Evolutionary conservation across 164 flowering plant genomes (phyloP).

Genomic region (Sedum album): DNA sequence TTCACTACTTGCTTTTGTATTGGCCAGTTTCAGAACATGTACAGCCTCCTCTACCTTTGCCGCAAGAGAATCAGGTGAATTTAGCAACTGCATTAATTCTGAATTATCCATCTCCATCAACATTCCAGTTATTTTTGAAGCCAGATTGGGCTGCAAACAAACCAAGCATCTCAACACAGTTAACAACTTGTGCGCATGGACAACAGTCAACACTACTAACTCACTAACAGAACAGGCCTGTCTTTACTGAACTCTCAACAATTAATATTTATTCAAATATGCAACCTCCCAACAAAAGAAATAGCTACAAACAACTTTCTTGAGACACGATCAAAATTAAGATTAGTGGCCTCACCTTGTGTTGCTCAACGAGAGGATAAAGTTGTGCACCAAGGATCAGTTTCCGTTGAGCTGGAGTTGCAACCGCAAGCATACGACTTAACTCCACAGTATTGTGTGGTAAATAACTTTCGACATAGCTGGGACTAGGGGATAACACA

Average conservation of each 20-base stretch:
- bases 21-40: constrained; percentile 61
- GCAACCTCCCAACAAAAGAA: too few relatives aligned
- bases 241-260: too few relatives aligned
- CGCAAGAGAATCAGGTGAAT: constrained; percentile 67
- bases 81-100: constrained; percentile 59
- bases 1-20: constrained; percentile 34
- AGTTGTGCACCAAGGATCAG: constrained; percentile 75
- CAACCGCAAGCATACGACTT: constrained; percentile 67
- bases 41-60: constrained; percentile 77
- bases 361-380: constrained; percentile 58
- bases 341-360: constrained; percentile 36
- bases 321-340: background rate
- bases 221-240: too few relatives aligned
- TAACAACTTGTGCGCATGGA: too few relatives aligned
- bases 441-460: too few relatives aligned
- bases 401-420: constrained; percentile 65
- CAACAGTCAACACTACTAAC: too few relatives aligned
- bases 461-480: constrained; percentile 22
- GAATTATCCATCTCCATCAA: constrained; percentile 88
- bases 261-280: too few relatives aligned
- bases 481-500: constrained; percentile 22
- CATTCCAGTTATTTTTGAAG: constrained; percentile 83
- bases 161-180: background rate
- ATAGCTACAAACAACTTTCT: background rate
- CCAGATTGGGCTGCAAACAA: constrained; percentile 57